Evolutionary conservation across 208 protist genomes (phyloP).

Genomic region (Leishmania amazonensis): DNA sequence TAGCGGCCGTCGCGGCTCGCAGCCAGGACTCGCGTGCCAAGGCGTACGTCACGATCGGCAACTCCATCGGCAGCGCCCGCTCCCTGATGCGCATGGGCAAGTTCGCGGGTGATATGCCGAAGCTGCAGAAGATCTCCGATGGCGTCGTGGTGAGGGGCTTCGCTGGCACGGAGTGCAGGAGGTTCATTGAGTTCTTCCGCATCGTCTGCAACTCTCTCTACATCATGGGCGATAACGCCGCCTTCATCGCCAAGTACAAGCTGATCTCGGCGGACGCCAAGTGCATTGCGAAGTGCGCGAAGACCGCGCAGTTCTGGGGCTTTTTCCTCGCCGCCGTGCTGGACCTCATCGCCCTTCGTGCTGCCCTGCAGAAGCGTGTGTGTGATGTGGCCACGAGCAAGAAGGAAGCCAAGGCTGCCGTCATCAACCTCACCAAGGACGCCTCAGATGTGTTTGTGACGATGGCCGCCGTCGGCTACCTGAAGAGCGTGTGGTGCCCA

Average conservation of each 20-base stretch:
- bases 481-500: constrained; percentile 74
- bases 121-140: constrained; percentile 63
- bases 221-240: constrained; percentile 89
- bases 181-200: constrained; percentile 84
- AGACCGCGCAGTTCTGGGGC: constrained; percentile 92
- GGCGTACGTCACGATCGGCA: constrained; percentile 62
- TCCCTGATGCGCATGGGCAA: constrained; percentile 92
- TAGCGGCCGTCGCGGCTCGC: constrained; percentile 48
- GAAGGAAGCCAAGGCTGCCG: constrained; percentile 77
- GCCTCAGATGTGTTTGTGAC: constrained; percentile 79
- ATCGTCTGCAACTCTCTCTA: constrained; percentile 88
- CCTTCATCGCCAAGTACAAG: constrained; percentile 84
- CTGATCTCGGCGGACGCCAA: constrained; percentile 62
- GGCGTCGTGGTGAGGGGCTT: constrained; percentile 45
- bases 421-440: constrained; percentile 84
- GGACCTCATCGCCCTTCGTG: constrained; percentile 74
- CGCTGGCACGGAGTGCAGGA: constrained; percentile 52
- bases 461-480: constrained; percentile 86
- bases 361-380: constrained; percentile 57
- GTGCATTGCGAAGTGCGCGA: constrained; percentile 57
- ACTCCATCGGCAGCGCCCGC: constrained; percentile 78
- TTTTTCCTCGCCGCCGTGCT: constrained; percentile 90
- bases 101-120: constrained; percentile 86
- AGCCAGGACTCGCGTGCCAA: constrained; percentile 42
- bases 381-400: constrained; percentile 55